Conservation (phyloP, 2,329 filamentous ascomycete species). For the Colletotrichum brevisporum region DNA sequence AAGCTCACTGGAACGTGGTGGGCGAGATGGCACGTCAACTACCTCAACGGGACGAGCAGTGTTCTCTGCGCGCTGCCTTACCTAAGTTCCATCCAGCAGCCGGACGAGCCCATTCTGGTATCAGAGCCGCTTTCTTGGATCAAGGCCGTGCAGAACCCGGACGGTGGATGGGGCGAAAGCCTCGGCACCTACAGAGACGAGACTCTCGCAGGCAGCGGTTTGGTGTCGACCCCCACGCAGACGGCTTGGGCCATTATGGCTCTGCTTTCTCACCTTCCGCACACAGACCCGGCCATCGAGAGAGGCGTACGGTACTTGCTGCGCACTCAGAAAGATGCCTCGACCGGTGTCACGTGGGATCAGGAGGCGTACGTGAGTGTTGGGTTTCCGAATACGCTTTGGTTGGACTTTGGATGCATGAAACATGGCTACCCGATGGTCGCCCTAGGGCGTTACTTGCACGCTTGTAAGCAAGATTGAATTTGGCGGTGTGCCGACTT, state of each 20-base stretch:
- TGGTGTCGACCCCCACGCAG: conserved; percentile 15
- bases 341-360: conserved; percentile 7
- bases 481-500: not conserved
- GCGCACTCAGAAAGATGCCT: not conserved
- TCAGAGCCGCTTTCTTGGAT: not conserved
- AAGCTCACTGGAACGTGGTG: conserved; percentile 20
- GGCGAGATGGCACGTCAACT: conserved; percentile 32
- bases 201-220: conserved; percentile 10
- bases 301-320: conserved; percentile 16
- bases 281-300: conserved; percentile 6
- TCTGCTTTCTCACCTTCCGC: conserved; percentile 5
- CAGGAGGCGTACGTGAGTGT: conserved; percentile 30
- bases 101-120: not conserved
- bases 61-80: conserved; percentile 24
- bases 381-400: conserved; percentile 16
- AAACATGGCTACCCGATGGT: conserved; percentile 26
- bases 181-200: conserved; percentile 18
- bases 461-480: conserved; percentile 7
- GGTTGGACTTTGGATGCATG: conserved; percentile 24
- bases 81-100: not conserved
- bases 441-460: conserved; percentile 22
- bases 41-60: conserved; percentile 28
- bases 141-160: conserved; percentile 9
- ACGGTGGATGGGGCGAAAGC: conserved; percentile 28
- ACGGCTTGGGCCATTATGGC: conserved; percentile 22